Evolutionary conservation across 768 basidiomycete genomes (phyloP).

Genomic region (Piloderma croceum): DNA sequence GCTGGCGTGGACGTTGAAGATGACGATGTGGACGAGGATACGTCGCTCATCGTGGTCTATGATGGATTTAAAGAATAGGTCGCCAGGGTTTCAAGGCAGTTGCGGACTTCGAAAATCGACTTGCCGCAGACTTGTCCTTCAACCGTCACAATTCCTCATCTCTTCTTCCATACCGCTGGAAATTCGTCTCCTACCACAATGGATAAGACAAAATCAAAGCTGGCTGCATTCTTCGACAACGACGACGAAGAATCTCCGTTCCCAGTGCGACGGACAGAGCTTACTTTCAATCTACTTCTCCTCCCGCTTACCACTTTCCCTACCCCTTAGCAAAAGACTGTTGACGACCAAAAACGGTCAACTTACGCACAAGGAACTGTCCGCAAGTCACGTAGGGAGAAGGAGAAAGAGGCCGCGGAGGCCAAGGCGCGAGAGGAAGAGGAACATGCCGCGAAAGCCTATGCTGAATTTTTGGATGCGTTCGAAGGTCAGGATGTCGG

Average conservation of each 20-base stretch:
- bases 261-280: conserved; percentile 86
- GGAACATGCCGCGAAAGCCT: conserved; percentile 69
- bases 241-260: conserved; percentile 83
- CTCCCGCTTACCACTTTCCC: conserved; percentile 62
- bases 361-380: conserved; percentile 83
- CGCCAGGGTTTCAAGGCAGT: background rate
- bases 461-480: conserved; percentile 78
- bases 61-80: too few species aligned
- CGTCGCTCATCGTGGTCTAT: conserved; percentile 2
- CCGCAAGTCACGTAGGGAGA: conserved; percentile 86
- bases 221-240: conserved; percentile 80
- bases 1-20: conserved; percentile 44
- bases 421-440: conserved; percentile 84
- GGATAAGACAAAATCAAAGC: conserved; percentile 26
- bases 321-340: conserved; percentile 67
- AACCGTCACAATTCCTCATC: background rate
- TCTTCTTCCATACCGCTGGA: background rate
- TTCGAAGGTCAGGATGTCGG: conserved; percentile 68
- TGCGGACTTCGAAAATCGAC: background rate
- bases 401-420: conserved; percentile 89
- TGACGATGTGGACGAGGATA: conserved; percentile 34
- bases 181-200: too few species aligned
- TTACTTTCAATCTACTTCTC: conserved; percentile 39
- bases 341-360: conserved; percentile 81
- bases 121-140: background rate